Conservation (phyloP, 176 grass and related monocot genomes). For the Poa annua region DNA sequence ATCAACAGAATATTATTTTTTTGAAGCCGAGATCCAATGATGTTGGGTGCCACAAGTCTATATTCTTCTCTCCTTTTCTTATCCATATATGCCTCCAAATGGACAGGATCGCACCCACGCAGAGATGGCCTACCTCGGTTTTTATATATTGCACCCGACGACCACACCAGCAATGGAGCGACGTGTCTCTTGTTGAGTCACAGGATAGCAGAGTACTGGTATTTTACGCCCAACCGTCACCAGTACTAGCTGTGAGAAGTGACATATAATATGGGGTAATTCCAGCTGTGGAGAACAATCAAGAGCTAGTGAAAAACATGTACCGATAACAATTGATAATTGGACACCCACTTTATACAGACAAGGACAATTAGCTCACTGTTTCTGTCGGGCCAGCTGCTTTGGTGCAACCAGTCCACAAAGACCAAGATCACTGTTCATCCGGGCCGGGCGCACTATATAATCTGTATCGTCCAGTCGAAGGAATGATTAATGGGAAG, state of each 20-base stretch:
- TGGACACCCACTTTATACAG: background rate
- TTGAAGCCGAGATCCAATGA: too few relatives aligned
- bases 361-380: too few relatives aligned
- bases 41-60: too few relatives aligned
- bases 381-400: background rate
- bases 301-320: background rate
- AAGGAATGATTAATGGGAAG: background rate
- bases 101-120: too few relatives aligned
- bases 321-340: slow-evolving; percentile 10
- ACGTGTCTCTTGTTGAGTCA: background rate
- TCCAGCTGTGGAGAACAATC: background rate
- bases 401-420: background rate
- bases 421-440: background rate
- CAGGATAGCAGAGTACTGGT: background rate
- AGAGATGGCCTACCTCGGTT: background rate
- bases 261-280: too few relatives aligned
- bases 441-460: background rate
- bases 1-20: too few relatives aligned
- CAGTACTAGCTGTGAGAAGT: too few relatives aligned
- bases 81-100: background rate
- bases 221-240: too few relatives aligned
- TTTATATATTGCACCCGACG: background rate
- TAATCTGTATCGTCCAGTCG: background rate
- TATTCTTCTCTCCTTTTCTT: too few relatives aligned
- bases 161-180: background rate